phyloP scores from a whole-genome alignment of 306 rosid genomes.

The Crotalaria pallida region DNA sequence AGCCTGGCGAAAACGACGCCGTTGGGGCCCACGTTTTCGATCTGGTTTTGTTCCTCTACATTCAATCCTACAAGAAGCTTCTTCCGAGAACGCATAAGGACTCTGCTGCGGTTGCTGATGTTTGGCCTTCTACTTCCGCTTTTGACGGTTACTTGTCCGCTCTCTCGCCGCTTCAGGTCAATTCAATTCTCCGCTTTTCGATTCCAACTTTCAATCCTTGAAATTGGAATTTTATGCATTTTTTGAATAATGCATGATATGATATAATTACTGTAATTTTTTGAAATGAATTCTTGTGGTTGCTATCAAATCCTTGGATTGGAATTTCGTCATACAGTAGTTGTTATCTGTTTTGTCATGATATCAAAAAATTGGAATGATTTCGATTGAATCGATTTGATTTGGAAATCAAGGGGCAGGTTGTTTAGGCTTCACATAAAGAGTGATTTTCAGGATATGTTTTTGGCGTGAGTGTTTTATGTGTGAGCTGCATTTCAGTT shows the following conservation, averaged over 20 bases:
- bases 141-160: slow-evolving; percentile 98
- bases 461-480: too few relatives aligned
- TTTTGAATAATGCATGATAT: slow-evolving; percentile 8
- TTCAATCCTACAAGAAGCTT: slow-evolving; percentile 89
- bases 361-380: background rate
- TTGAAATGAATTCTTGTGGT: background rate
- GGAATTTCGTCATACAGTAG: background rate
- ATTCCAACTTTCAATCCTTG: background rate
- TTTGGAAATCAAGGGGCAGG: background rate
- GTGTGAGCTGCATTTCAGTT: too few relatives aligned
- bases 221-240: background rate
- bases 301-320: background rate
- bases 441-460: too few relatives aligned
- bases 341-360: background rate
- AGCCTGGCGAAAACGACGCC: slow-evolving; percentile 44
- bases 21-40: slow-evolving; percentile 68
- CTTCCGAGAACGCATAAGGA: slow-evolving; percentile 96
- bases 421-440: too few relatives aligned
- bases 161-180: slow-evolving; percentile 95
- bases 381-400: background rate
- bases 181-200: slow-evolving; percentile 4
- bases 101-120: slow-evolving; percentile 88
- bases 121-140: slow-evolving; percentile 99
- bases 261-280: background rate
- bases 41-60: slow-evolving; percentile 83